A percentile compares a stretch with the other conserved stretches of the same genome.
Evolutionary conservation across 2,329 filamentous ascomycete species (phyloP).

Genomic region (Chrysosporium queenslandicum): DNA sequence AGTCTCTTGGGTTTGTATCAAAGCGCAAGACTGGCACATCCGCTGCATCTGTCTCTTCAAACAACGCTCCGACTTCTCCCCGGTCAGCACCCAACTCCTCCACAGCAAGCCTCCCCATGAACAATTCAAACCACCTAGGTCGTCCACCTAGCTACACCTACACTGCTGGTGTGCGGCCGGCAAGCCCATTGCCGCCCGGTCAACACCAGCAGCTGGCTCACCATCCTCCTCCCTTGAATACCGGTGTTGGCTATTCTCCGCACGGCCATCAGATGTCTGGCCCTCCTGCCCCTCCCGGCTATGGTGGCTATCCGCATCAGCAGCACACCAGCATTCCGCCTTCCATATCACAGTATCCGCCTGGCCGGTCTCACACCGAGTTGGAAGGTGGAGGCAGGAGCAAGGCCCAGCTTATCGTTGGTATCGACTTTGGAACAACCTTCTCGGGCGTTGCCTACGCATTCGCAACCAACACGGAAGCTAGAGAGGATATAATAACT

Average conservation of each 20-base stretch:
- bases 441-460: constrained; percentile 95
- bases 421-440: constrained; percentile 97
- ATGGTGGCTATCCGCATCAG: constrained; percentile 32
- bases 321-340: constrained; percentile 23
- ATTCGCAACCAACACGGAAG: constrained; percentile 89
- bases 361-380: constrained; percentile 41
- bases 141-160: constrained; percentile 57
- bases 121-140: constrained; percentile 45
- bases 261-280: constrained; percentile 23
- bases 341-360: constrained; percentile 17
- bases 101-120: constrained; percentile 47
- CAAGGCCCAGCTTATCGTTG: constrained; percentile 95
- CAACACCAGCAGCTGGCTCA: constrained; percentile 31
- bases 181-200: constrained; percentile 41
- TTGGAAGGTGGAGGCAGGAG: constrained; percentile 80
- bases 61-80: constrained; percentile 28
- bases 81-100: constrained; percentile 37
- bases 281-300: constrained; percentile 38
- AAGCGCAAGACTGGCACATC: constrained; percentile 42
- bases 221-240: constrained; percentile 47
- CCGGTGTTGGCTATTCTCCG: constrained; percentile 40
- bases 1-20: constrained; percentile 41
- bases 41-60: constrained; percentile 24
- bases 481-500: constrained; percentile 96
- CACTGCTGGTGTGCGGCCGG: constrained; percentile 40